These are phyloP conservation scores for Aspergillus indologenus DNA, from an alignment of 495 filamentous ascomycete species.

Conservation along the genomic window DNA sequence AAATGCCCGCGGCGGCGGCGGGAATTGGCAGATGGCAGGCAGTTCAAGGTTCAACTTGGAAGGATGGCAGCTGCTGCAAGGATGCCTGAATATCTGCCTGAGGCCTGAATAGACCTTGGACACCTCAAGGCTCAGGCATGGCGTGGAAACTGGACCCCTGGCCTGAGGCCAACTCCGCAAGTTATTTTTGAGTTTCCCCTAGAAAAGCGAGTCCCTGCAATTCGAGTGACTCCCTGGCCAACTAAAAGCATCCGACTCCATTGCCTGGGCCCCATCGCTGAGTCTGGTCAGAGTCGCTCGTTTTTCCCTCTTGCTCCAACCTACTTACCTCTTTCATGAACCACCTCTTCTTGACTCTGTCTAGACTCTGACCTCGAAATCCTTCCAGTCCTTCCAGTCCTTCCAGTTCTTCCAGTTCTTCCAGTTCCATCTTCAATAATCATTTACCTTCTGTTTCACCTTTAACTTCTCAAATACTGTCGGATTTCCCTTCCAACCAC, in stretches of 20 bases:
- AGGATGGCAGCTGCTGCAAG: no score
- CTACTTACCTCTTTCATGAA: constrained; percentile 12
- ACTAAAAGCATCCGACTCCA: constrained; percentile 10
- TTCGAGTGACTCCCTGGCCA: constrained; percentile 23
- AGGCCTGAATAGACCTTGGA: no score
- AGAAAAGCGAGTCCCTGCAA: constrained; percentile 4
- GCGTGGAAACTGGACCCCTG: no score
- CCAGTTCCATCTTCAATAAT: not conserved
- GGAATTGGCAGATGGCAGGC: no score
- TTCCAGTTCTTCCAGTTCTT: constrained; percentile 7
- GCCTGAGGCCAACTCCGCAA: constrained; percentile 19
- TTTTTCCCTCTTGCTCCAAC: no score
- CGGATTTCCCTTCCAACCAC: not conserved
- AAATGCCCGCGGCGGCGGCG: no score
- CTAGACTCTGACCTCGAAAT: not conserved
- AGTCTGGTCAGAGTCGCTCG: not conserved
- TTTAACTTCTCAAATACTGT: not conserved
- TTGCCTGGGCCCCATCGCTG: constrained; percentile 3
- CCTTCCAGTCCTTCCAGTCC: constrained; percentile 1
- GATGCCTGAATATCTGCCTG: no score
- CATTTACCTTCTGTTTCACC: not conserved
- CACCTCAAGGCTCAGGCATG: no score
- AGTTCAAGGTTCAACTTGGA: no score
- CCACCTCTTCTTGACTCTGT: not conserved
- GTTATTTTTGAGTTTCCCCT: constrained; percentile 21